Percentiles rank a stretch among this genome's conserved stretches.
Conservation (phyloP, 768 basidiomycete species). For the Holtermanniella nyarrowii region DNA sequence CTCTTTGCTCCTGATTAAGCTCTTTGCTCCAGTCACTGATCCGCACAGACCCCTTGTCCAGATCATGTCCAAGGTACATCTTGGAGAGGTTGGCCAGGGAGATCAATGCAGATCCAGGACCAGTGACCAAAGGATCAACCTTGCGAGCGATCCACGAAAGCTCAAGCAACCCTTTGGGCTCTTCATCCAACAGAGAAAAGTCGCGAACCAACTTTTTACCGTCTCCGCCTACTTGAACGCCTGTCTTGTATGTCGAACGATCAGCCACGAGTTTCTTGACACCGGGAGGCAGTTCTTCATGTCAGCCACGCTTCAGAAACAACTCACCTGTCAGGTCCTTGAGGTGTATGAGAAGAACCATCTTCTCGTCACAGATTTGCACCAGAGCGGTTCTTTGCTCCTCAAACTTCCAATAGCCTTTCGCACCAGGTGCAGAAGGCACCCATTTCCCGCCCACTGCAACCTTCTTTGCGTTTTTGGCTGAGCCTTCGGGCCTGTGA, state of each 20-base stretch:
- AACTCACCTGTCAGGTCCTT: constrained; percentile 19
- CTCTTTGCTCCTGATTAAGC: constrained; percentile 18
- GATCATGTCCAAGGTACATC: constrained; percentile 20
- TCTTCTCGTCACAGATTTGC: constrained; percentile 23
- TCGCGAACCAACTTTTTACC: constrained; percentile 31
- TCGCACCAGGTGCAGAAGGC: not conserved
- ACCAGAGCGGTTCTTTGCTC: constrained; percentile 24
- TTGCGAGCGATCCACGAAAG: constrained; percentile 29
- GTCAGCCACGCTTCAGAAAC: not conserved
- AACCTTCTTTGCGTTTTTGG: constrained; percentile 1
- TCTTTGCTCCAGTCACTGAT: constrained; percentile 23
- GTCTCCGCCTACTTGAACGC: constrained; percentile 33
- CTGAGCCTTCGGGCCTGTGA: not conserved
- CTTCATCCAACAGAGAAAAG: constrained; percentile 11
- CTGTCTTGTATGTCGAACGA: constrained; percentile 19
- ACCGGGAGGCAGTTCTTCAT: constrained; percentile 19
- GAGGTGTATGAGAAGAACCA: constrained; percentile 28
- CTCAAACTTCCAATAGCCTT: constrained; percentile 9
- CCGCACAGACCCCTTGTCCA: constrained; percentile 29
- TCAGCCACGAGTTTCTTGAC: constrained; percentile 18
- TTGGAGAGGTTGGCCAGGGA: constrained; percentile 22
- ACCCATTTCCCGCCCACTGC: constrained; percentile 2
- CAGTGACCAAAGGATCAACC: constrained; percentile 29
- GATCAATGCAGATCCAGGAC: constrained; percentile 24
- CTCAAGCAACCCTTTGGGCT: constrained; percentile 16